phyloP scores from a whole-genome alignment of 176 grass and related monocot genomes.

The Hsuehochloa calcarea region DNA sequence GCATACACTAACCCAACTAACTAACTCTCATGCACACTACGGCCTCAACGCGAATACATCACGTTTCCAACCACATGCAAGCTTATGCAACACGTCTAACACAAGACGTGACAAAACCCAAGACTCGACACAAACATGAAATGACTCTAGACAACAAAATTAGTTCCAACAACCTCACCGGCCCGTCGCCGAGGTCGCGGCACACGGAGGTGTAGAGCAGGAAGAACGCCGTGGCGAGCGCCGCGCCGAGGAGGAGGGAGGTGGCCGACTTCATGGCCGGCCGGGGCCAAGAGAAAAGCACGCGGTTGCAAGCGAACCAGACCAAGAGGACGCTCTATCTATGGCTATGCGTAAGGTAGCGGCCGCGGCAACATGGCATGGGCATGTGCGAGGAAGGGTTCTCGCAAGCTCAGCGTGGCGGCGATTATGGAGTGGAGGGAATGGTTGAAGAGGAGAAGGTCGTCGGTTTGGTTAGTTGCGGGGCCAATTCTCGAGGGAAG shows the following conservation, averaged over 20 bases:
- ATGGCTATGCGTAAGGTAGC: neutral
- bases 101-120: too few species aligned
- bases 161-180: too few species aligned
- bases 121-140: too few species aligned
- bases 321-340: neutral
- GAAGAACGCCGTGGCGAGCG: constrained; percentile 55
- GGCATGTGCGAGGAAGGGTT: neutral
- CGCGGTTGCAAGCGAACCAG: neutral
- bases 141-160: too few species aligned
- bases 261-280: constrained; percentile 42
- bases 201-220: constrained; percentile 50
- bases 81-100: too few species aligned
- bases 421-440: neutral
- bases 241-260: constrained; percentile 57
- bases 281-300: neutral
- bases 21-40: too few species aligned
- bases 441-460: neutral
- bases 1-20: too few species aligned
- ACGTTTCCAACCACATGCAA: too few species aligned
- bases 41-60: too few species aligned
- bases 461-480: neutral
- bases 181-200: constrained; percentile 5
- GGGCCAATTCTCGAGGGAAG: neutral
- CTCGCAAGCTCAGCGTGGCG: neutral
- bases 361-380: neutral